Percentiles rank a stretch among this genome's conserved stretches.
Conservation (phyloP, 78 protist species). For the Dictyostelium purpureum region DNA sequence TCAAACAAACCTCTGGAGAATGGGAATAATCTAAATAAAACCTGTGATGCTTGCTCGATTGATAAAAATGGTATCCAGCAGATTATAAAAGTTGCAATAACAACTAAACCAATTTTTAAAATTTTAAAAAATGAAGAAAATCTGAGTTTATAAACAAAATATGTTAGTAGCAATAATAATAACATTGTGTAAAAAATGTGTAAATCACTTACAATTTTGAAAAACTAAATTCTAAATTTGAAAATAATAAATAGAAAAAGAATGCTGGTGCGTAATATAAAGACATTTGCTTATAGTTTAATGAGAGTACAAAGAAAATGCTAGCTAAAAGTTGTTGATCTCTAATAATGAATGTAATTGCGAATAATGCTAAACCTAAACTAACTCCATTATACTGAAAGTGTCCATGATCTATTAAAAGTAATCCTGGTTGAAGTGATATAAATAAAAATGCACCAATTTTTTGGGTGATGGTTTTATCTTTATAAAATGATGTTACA, state of each 20-base stretch:
- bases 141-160: neutral
- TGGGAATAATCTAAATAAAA: constrained; percentile 93
- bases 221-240: neutral
- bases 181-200: neutral
- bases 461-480: neutral
- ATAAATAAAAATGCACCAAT: constrained; percentile 59
- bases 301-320: constrained; percentile 77
- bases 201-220: neutral
- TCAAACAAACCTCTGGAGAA: constrained; percentile 93
- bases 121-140: neutral
- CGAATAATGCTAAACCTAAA: constrained; percentile 90
- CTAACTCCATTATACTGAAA: constrained; percentile 95
- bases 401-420: constrained; percentile 98
- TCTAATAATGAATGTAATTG: neutral
- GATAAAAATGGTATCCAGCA: constrained; percentile 88
- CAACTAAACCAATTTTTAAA: constrained; percentile 32
- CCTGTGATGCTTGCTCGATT: constrained; percentile 67
- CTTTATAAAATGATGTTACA: constrained; percentile 8
- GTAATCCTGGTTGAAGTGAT: constrained; percentile 85
- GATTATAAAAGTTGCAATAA: constrained; percentile 48
- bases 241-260: constrained; percentile 78
- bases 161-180: neutral
- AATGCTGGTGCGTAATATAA: constrained; percentile 93
- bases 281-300: constrained; percentile 94
- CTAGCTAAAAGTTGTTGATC: constrained; percentile 45